Conservation (phyloP, 805 yeast genomes). For the Pichia occidentalis region DNA sequence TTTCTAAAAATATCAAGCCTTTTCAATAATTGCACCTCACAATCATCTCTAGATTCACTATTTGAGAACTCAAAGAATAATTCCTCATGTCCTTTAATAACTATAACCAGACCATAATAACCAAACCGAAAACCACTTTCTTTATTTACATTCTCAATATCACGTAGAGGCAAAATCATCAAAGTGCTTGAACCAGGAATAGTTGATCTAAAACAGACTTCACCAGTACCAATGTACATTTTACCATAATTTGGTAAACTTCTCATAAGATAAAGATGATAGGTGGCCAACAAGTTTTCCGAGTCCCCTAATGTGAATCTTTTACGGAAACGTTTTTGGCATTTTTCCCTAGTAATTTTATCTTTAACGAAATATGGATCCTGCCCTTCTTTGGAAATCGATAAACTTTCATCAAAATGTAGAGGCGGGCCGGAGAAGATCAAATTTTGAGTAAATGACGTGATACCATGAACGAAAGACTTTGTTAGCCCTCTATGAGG, state of each 20-base stretch:
- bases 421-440: constrained; percentile 25
- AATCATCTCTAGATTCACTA: constrained; percentile 61
- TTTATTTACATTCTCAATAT: constrained; percentile 61
- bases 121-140: constrained; percentile 66
- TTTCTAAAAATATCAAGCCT: constrained; percentile 40
- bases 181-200: constrained; percentile 71
- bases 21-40: constrained; percentile 46
- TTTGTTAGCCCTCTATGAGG: constrained; percentile 22
- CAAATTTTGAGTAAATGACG: constrained; percentile 23
- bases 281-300: constrained; percentile 56
- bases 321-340: constrained; percentile 26
- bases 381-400: constrained; percentile 35
- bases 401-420: constrained; percentile 46
- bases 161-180: constrained; percentile 75
- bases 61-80: constrained; percentile 71
- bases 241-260: constrained; percentile 80
- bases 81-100: constrained; percentile 70
- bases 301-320: constrained; percentile 58
- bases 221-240: constrained; percentile 59
- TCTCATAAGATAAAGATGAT: constrained; percentile 61
- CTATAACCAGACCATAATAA: constrained; percentile 64
- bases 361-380: constrained; percentile 46
- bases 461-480: constrained; percentile 26
- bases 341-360: constrained; percentile 33
- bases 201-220: constrained; percentile 74